Evolutionary conservation across 768 basidiomycete species (phyloP).

Genomic region (Auricularia heimuer): DNA sequence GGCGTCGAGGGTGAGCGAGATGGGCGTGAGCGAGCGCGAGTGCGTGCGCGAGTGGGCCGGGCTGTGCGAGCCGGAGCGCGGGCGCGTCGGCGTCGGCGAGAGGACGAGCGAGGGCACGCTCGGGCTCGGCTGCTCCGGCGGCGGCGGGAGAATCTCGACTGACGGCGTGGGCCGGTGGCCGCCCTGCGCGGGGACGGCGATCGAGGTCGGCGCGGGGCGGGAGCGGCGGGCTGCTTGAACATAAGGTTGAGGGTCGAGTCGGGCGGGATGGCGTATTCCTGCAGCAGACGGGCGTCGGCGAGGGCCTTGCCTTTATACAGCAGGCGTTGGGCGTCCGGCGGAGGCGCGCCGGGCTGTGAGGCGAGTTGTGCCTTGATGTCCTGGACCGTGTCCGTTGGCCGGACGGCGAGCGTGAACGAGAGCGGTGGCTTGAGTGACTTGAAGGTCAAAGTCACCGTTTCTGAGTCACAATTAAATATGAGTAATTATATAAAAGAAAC

Average conservation of each 20-base stretch:
- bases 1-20: constrained; percentile 59
- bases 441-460: constrained; percentile 60
- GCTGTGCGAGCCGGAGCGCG: constrained; percentile 49
- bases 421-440: constrained; percentile 87
- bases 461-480: constrained; percentile 14
- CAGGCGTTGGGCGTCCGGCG: constrained; percentile 72
- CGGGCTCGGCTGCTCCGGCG: constrained; percentile 13
- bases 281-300: constrained; percentile 76
- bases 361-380: constrained; percentile 72
- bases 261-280: constrained; percentile 79
- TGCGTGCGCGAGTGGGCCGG: constrained; percentile 57
- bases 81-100: constrained; percentile 16
- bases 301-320: constrained; percentile 92
- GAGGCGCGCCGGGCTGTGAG: constrained; percentile 56
- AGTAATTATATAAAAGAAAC: constrained; percentile 5
- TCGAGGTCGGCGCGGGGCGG: constrained; percentile 49
- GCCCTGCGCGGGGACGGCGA: constrained; percentile 3
- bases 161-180: constrained; percentile 5
- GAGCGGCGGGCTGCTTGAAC: constrained; percentile 40
- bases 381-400: constrained; percentile 74
- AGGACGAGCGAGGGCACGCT: constrained; percentile 16
- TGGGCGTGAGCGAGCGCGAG: constrained; percentile 58
- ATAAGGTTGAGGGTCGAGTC: constrained; percentile 80
- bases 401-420: constrained; percentile 59
- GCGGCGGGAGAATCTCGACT: constrained; percentile 13